Evolutionary conservation across 2,329 filamentous ascomycete species (phyloP).

Genomic region (Seiridium cupressi): DNA sequence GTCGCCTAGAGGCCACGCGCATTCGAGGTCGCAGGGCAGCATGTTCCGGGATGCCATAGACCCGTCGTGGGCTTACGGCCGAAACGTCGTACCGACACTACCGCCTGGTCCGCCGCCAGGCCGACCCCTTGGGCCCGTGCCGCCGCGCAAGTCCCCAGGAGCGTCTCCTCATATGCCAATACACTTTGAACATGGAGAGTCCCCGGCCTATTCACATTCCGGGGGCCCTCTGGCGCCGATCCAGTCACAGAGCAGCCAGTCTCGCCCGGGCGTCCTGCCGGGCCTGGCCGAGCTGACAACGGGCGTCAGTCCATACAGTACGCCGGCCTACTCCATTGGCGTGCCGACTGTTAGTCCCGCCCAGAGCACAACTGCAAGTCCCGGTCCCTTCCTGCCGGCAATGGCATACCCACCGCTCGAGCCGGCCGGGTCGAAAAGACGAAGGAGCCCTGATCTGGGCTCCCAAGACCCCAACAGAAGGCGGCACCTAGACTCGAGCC

Average conservation of each 20-base stretch:
- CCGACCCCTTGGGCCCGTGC: conserved; percentile 1
- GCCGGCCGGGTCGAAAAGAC: conserved; percentile 46
- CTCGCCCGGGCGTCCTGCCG: conserved; percentile 50
- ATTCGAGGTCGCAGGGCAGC: conserved; percentile 46
- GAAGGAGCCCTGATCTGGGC: conserved; percentile 48
- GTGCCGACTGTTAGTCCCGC: conserved; percentile 35
- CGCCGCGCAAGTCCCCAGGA: conserved; percentile 8
- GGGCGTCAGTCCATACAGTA: conserved; percentile 59
- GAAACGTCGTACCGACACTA: conserved; percentile 16
- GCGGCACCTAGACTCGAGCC: conserved; percentile 32
- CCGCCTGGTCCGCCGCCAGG: conserved; percentile 9
- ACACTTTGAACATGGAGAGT: conserved; percentile 30
- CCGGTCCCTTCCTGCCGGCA: conserved; percentile 34
- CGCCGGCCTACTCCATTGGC: conserved; percentile 51
- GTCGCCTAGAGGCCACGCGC: conserved; percentile 32
- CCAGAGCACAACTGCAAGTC: conserved; percentile 39
- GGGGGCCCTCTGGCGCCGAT: conserved; percentile 51
- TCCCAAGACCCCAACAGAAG: conserved; percentile 45
- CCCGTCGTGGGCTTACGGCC: conserved; percentile 43
- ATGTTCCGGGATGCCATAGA: conserved; percentile 40
- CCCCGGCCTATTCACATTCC: conserved; percentile 26
- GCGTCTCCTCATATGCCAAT: conserved; percentile 20
- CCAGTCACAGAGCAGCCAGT: conserved; percentile 38
- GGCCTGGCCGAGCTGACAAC: conserved; percentile 63
- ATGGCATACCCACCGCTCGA: conserved; percentile 36